A percentile compares a stretch with the other conserved stretches of the same genome.
These are phyloP conservation scores for Entonaema liquescens DNA, from an alignment of 495 filamentous ascomycete genomes.

Conservation along the genomic window DNA sequence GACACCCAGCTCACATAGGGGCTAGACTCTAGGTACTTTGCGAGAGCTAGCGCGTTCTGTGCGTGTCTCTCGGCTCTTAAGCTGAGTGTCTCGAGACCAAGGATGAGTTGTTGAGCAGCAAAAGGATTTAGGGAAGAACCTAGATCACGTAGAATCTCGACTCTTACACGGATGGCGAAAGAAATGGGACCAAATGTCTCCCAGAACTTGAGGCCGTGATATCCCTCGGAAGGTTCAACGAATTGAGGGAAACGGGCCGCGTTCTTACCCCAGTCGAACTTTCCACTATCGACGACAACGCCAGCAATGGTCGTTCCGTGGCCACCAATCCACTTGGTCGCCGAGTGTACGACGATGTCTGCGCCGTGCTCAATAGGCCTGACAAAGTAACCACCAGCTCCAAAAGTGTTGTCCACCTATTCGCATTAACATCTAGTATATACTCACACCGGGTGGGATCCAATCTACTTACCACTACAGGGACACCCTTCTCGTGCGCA, in stretches of 20 bases:
- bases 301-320: conserved; percentile 97
- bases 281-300: conserved; percentile 88
- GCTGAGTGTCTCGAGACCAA: conserved; percentile 90
- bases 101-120: conserved; percentile 90
- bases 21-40: conserved; percentile 84
- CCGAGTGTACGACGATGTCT: conserved; percentile 94
- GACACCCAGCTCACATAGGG: conserved; percentile 91
- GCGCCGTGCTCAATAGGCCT: conserved; percentile 92
- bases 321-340: conserved; percentile 98
- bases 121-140: conserved; percentile 90
- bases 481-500: conserved; percentile 81
- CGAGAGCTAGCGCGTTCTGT: conserved; percentile 81
- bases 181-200: conserved; percentile 90
- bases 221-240: conserved; percentile 88
- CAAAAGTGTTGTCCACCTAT: conserved; percentile 95
- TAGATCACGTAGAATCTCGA: conserved; percentile 86
- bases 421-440: conserved; percentile 12
- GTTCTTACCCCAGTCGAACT: conserved; percentile 95
- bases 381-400: conserved; percentile 90
- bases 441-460: not conserved
- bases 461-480: conserved; percentile 74
- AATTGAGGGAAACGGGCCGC: conserved; percentile 92
- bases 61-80: conserved; percentile 89
- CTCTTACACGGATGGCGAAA: conserved; percentile 81
- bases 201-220: conserved; percentile 97